Conservation (phyloP, 305 asterid species). For the Solanum hybrid region DNA sequence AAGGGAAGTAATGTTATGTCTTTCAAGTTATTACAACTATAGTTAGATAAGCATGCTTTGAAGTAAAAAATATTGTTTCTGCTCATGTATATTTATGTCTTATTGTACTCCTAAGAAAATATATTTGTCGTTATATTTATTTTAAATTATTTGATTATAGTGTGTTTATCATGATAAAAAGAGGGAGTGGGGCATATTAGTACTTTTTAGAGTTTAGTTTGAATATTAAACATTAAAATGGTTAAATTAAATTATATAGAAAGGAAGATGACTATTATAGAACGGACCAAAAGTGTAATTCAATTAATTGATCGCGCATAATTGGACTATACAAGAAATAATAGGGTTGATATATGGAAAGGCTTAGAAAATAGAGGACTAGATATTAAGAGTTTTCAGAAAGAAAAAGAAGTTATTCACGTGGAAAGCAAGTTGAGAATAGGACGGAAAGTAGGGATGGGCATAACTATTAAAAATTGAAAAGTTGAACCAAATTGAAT, state of each 20-base stretch:
- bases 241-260: background rate
- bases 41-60: background rate
- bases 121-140: background rate
- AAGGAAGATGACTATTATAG: background rate
- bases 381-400: background rate
- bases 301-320: background rate
- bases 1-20: background rate
- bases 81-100: background rate
- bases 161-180: background rate
- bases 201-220: background rate
- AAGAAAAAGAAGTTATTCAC: background rate
- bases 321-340: background rate
- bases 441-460: background rate
- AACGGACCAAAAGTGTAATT: background rate
- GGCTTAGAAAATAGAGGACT: background rate
- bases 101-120: background rate
- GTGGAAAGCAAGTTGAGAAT: background rate
- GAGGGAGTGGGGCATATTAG: background rate
- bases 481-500: background rate
- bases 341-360: no score
- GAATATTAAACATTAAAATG: background rate
- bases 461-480: background rate
- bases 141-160: background rate
- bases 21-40: background rate
- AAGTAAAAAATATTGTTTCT: background rate